Evolutionary conservation across 2,329 filamentous ascomycete species (phyloP), one percentile per base, ranked within the genome.

Genomic region (Cryphonectria carpinicola): DNA sequence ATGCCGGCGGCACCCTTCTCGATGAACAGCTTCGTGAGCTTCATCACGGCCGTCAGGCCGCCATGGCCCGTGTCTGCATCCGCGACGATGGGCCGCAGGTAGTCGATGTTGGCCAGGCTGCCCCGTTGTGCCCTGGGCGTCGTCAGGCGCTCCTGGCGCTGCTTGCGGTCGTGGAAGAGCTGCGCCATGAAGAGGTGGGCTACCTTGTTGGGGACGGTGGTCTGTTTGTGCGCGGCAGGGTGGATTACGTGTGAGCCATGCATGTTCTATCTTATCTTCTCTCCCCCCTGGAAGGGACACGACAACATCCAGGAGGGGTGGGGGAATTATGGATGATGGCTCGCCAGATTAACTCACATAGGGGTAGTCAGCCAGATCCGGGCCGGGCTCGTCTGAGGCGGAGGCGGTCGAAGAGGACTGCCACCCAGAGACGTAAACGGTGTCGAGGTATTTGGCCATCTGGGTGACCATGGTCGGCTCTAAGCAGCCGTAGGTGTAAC

Each of bases 391-490:
- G 77, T 99, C 94, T 8, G 95, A 95, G 1, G 94, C 89, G 3
- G 95, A 98, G 65, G 96, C 96, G 10, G 96, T 99, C 35, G 95
- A 98, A 1, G 95, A 98, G 74, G 93, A 97, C 84, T 99, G 96
- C 96, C 96, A 99, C 74, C 96, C 96, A 68, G 96, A 98, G 73
- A 99, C 96, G 81, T 99, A 99, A 80, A 99, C 93, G 46, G 96
- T 99, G 80, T 99, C 96, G 73, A 99, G 88, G 82, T 97, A 98
- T 84, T 98, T 97, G 77, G 95, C 95, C 96, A 99, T 99, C 82
- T 99, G 96, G 39, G 96, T 98, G 80, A 99, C 89, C 93, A 98
- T 98, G 70, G 97, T 97, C 14, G 96, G 96, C 80, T 99, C 96
- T 74, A 99, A 87, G 84, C 96, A 98, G 78, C 96, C 96, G 80